phyloP scores from a whole-genome alignment of 495 filamentous ascomycete genomes.

The Lepidopterella palustris region DNA sequence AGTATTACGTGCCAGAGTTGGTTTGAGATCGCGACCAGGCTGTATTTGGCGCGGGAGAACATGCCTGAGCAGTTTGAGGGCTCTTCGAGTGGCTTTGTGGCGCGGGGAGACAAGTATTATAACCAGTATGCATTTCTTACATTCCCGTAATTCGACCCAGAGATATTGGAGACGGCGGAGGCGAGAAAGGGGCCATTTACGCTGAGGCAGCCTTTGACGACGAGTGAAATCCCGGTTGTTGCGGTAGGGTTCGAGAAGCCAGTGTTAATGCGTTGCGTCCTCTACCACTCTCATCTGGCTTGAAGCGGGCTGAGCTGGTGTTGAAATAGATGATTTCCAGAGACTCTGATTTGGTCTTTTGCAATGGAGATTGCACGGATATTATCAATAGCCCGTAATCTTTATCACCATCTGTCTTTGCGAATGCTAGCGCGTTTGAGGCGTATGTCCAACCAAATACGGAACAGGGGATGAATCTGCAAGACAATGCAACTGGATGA shows the following conservation, averaged over 20 bases:
- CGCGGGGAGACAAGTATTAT: conserved; percentile 11
- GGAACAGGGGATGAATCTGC: conserved; percentile 24
- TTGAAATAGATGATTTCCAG: not conserved
- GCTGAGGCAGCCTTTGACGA: not conserved
- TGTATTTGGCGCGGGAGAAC: conserved; percentile 16
- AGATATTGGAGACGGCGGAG: conserved; percentile 7
- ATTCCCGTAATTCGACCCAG: conserved; percentile 18
- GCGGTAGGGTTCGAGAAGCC: not conserved
- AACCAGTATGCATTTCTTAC: conserved; percentile 23
- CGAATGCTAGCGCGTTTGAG: conserved; percentile 16
- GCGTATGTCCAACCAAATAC: conserved; percentile 21
- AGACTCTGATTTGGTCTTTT: conserved; percentile 15
- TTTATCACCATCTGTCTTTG: not conserved
- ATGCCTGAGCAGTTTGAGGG: conserved; percentile 15
- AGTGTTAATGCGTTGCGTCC: not conserved
- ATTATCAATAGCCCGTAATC: not conserved
- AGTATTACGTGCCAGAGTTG: not conserved
- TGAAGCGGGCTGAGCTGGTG: not conserved
- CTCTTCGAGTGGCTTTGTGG: conserved; percentile 11
- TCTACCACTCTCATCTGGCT: not conserved
- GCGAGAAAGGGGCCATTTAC: not conserved
- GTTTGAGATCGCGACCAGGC: conserved; percentile 5
- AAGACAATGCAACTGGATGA: conserved; percentile 18
- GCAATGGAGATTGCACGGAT: conserved; percentile 10
- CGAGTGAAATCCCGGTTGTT: not conserved